phyloP scores from a whole-genome alignment of 164 flowering plant species.

The Hamamelis virginiana region DNA sequence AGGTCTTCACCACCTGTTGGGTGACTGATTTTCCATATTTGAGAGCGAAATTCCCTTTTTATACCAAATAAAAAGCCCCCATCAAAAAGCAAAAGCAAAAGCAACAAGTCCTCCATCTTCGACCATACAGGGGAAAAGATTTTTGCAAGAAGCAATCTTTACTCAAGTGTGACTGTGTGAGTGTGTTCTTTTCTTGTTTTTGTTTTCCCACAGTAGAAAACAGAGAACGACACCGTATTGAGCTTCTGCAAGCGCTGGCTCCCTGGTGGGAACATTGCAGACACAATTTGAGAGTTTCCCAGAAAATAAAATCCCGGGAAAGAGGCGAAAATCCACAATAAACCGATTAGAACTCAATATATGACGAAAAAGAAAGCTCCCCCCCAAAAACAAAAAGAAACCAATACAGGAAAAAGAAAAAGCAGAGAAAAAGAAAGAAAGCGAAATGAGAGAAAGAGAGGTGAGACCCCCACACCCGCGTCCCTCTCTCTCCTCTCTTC shows the following conservation, averaged over 20 bases:
- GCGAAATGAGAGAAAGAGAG: constrained; percentile 9
- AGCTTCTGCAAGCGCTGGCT: too few species aligned
- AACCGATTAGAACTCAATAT: too few species aligned
- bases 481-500: too few species aligned
- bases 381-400: constrained; percentile 18
- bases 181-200: too few species aligned
- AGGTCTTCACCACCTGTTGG: neutral
- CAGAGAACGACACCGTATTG: too few species aligned
- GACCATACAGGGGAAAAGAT: too few species aligned
- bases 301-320: constrained; percentile 1
- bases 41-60: neutral
- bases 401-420: constrained; percentile 14
- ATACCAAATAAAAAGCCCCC: too few species aligned
- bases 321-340: constrained; percentile 9
- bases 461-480: neutral
- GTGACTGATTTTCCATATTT: neutral
- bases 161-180: too few species aligned
- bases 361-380: neutral
- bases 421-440: constrained; percentile 11
- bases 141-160: too few species aligned
- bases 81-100: too few species aligned
- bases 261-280: neutral
- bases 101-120: too few species aligned
- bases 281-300: neutral
- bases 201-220: too few species aligned